Evolutionary conservation across 2,329 filamentous ascomycete genomes (phyloP).

Genomic region (Fusarium devonianum): DNA sequence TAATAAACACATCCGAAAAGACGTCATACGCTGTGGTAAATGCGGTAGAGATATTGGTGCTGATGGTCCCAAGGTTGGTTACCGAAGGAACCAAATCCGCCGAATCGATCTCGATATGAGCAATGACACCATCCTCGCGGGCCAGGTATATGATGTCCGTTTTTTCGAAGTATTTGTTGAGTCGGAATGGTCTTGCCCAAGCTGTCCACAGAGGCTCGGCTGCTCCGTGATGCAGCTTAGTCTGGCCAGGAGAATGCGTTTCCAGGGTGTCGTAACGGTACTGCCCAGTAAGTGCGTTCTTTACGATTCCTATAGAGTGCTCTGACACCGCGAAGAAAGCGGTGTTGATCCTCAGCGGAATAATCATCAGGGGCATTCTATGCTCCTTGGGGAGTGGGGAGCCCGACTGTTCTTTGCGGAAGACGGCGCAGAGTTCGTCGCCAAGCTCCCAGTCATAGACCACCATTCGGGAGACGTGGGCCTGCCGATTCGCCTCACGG

Average conservation of each 20-base stretch:
- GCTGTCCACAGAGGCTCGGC: slow-evolving; percentile 74
- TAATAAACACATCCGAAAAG: slow-evolving; percentile 78
- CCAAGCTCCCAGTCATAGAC: slow-evolving; percentile 68
- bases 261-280: slow-evolving; percentile 57
- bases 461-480: slow-evolving; percentile 55
- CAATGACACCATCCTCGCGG: slow-evolving; percentile 84
- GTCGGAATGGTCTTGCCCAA: slow-evolving; percentile 81
- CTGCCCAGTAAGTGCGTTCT: slow-evolving; percentile 60
- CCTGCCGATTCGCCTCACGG: slow-evolving; percentile 44
- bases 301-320: slow-evolving; percentile 63
- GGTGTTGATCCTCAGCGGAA: slow-evolving; percentile 74
- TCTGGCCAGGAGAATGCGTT: slow-evolving; percentile 51
- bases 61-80: slow-evolving; percentile 67
- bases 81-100: slow-evolving; percentile 62
- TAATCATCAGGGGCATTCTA: slow-evolving; percentile 71
- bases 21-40: slow-evolving; percentile 78
- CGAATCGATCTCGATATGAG: slow-evolving; percentile 73
- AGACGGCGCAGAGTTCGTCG: slow-evolving; percentile 55
- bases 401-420: slow-evolving; percentile 57
- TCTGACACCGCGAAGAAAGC: slow-evolving; percentile 75
- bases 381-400: slow-evolving; percentile 59
- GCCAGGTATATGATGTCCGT: slow-evolving; percentile 86
- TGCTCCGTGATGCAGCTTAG: slow-evolving; percentile 55
- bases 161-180: slow-evolving; percentile 64
- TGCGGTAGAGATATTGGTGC: slow-evolving; percentile 78